Evolutionary conservation across 352 stramenopile species (phyloP).

Genomic region (Globisporangium emineosum): DNA sequence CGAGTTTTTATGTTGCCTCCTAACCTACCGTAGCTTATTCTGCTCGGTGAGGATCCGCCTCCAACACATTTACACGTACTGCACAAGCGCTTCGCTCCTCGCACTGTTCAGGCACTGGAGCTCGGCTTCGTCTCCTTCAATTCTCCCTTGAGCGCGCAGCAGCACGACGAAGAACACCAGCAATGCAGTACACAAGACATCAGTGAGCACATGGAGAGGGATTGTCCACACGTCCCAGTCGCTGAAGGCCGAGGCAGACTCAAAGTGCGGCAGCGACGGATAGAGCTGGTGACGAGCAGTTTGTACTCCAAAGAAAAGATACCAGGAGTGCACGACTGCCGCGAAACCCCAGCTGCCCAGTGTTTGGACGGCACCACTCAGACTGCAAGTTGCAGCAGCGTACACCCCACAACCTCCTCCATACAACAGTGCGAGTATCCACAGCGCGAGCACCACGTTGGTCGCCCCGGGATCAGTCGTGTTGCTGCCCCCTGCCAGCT

Average conservation of each 20-base stretch:
- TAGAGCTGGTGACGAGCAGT: background rate
- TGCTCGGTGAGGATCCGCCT: too few relatives aligned
- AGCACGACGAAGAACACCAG: background rate
- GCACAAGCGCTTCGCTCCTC: too few relatives aligned
- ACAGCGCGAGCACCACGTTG: background rate
- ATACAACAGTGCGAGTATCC: background rate
- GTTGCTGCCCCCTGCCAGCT: background rate
- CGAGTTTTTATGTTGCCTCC: too few relatives aligned
- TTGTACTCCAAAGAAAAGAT: background rate
- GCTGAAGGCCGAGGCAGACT: background rate
- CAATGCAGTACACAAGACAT: background rate
- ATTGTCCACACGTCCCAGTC: background rate
- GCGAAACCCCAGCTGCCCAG: background rate
- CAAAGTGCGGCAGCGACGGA: background rate
- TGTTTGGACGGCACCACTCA: background rate
- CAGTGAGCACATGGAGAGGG: background rate
- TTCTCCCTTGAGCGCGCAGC: background rate
- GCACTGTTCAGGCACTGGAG: background rate
- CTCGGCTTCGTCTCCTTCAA: background rate
- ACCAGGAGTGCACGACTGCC: background rate
- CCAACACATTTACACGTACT: too few relatives aligned
- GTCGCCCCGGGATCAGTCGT: background rate
- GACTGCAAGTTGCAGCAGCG: background rate
- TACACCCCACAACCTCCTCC: background rate
- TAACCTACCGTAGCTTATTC: too few relatives aligned